Base-by-base conservation (phyloP, 108 stramenopile species). In the Cyclotella baltica region DNA sequence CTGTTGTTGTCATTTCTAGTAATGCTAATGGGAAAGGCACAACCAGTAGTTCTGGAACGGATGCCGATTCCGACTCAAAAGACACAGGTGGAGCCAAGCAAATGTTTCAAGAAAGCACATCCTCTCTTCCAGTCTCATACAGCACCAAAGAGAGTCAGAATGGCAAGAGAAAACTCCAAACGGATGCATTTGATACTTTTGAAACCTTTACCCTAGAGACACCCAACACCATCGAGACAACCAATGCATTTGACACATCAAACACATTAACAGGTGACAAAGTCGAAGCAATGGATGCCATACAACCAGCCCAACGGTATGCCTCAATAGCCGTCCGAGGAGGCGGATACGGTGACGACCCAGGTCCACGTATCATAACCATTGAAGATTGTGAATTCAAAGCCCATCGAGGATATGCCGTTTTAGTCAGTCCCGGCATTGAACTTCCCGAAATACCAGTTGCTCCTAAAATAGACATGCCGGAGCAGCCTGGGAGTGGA, bases 341-440 rank as follows among this genome's bases (percentile, higher is more conserved):
- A 16, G 52, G 56, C 18, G 78, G 78, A 3, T 79, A 72, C 25
- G 78, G 78, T 15, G 65, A 68, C 56, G 78, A 79, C 52, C 70
- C 78, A 4, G 78, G 78, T n/a, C 70, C 78, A 37, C 29, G 71
- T 13, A 64, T 79, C 22, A 61, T 79, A 10, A 72, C 71, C 20
- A 79, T 79, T 38, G 71, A 72, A 38, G 70, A 72, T 67, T 78
- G 78, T 46, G 51, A 47, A 31, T 78, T 78, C 53, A 27, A 31
- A 36, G n/a, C 56, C 31, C 70, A 78, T 61, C 70, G 70, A 15
- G 78, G 78, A 35, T 78, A 78, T 66, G 78, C 78, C 33, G 19
- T 78, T 25, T 37, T 78, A 23, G 78, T 78, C 8, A 78, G 78
- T 67, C 78, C 70, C 38, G 78, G 78, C 33, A 78, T 78, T 38